Evolutionary conservation across 805 yeast genomes (phyloP).

Genomic region (Suhomyces emberorum): DNA sequence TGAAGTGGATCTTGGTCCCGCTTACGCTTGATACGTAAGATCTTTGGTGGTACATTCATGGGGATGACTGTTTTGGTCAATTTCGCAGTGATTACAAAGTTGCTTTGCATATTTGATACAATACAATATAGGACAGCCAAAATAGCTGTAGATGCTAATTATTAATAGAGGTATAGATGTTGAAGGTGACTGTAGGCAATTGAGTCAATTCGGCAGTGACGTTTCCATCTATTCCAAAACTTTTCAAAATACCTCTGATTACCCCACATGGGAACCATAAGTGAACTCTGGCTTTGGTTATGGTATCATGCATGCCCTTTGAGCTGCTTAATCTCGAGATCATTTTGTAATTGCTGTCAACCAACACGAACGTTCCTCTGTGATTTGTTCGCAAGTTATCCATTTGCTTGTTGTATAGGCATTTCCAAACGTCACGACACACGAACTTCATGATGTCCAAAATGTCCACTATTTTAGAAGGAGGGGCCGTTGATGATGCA

Average conservation of each 20-base stretch:
- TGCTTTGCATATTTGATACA: no score
- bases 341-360: constrained; percentile 61
- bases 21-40: constrained; percentile 81
- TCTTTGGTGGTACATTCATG: no score
- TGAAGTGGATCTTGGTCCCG: constrained; percentile 86
- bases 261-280: constrained; percentile 75
- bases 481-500: constrained; percentile 25
- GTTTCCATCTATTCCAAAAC: constrained; percentile 63
- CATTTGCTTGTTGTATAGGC: constrained; percentile 78
- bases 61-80: no score
- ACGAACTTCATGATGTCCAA: constrained; percentile 87
- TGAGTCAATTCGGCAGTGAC: constrained; percentile 62
- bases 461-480: constrained; percentile 51
- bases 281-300: constrained; percentile 44
- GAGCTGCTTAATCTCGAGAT: constrained; percentile 50
- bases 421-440: constrained; percentile 88
- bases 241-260: constrained; percentile 66
- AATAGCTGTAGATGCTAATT: constrained; percentile 19
- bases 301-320: constrained; percentile 41
- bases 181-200: constrained; percentile 69
- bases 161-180: constrained; percentile 55
- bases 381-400: constrained; percentile 92
- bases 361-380: constrained; percentile 75
- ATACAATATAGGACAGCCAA: not conserved
- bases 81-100: no score